Percentiles rank a stretch among this genome's conserved stretches.
Conservation (phyloP, 345 rosid genomes). For the Brassica juncea region DNA sequence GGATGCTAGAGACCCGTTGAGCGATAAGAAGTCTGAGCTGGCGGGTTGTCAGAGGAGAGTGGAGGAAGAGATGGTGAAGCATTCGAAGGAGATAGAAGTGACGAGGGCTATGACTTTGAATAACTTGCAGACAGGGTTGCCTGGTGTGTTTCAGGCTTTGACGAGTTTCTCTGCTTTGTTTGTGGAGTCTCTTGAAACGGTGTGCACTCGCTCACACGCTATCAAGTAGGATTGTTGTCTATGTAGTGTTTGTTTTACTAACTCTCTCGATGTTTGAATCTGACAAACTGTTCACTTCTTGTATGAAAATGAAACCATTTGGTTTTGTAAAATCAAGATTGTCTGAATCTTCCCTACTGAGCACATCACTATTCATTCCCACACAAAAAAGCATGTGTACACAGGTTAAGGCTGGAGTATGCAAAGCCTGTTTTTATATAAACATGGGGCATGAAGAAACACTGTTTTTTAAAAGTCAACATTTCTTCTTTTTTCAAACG, state of each 20-base stretch:
- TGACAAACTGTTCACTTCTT: conserved; percentile 26
- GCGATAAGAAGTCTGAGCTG: conserved; percentile 79
- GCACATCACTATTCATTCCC: neutral
- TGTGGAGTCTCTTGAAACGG: conserved; percentile 61
- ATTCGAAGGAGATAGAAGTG: conserved; percentile 84
- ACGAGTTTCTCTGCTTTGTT: conserved; percentile 84
- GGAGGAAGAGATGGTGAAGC: conserved; percentile 86
- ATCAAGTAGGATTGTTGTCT: conserved; percentile 52
- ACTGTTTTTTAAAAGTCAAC: neutral
- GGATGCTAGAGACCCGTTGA: conserved; percentile 86
- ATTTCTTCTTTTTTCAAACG: neutral
- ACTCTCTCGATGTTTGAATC: neutral
- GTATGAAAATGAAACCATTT: conserved; percentile 26
- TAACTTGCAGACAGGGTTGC: conserved; percentile 86
- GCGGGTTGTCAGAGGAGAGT: conserved; percentile 79
- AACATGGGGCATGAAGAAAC: neutral
- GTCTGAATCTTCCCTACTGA: conserved; percentile 3
- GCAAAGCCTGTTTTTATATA: conserved; percentile 8
- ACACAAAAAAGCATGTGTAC: neutral
- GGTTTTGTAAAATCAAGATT: neutral
- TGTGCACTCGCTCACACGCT: conserved; percentile 67
- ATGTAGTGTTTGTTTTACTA: neutral
- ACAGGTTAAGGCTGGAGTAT: conserved; percentile 11
- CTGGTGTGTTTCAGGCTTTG: conserved; percentile 91
- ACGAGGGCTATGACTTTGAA: conserved; percentile 92